A percentile compares a stretch with the other conserved stretches of the same genome.
Conservation (phyloP, 1,284 basidiomycete species). For the Porodaedalea pini region DNA sequence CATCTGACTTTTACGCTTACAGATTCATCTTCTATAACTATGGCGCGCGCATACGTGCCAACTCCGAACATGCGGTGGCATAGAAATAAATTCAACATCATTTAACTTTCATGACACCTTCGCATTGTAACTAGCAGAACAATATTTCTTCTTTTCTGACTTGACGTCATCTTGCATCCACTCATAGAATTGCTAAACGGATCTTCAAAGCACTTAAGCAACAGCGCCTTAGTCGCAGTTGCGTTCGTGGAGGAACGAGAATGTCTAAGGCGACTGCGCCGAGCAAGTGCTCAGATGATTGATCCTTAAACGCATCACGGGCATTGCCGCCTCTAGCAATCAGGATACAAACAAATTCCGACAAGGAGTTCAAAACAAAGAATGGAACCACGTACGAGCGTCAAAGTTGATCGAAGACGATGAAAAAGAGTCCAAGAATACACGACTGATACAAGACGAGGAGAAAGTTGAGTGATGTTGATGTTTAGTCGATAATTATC, state of each 20-base stretch:
- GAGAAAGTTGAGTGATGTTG: neutral
- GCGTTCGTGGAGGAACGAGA: neutral
- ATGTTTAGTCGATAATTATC: neutral
- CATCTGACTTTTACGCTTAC: neutral
- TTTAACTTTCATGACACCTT: neutral
- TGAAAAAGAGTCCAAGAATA: neutral
- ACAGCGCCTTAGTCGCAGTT: neutral
- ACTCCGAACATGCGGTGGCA: conserved; percentile 34
- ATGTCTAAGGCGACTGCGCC: neutral
- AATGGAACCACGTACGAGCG: neutral
- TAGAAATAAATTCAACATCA: neutral
- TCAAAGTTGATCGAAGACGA: neutral
- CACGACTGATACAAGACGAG: neutral
- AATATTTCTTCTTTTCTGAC: no score
- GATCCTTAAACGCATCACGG: no score
- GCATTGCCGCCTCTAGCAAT: neutral
- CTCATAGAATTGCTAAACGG: neutral
- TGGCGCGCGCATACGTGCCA: conserved; percentile 37
- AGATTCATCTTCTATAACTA: conserved; percentile 41
- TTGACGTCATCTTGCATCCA: no score
- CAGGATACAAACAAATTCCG: neutral
- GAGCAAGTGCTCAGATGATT: neutral
- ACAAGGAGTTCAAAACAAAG: neutral
- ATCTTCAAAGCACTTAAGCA: neutral
- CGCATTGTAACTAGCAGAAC: no score